These are phyloP conservation scores for Westerdykella sp. DNA, from an alignment of 2,329 filamentous ascomycete species.

Conservation along the genomic window DNA sequence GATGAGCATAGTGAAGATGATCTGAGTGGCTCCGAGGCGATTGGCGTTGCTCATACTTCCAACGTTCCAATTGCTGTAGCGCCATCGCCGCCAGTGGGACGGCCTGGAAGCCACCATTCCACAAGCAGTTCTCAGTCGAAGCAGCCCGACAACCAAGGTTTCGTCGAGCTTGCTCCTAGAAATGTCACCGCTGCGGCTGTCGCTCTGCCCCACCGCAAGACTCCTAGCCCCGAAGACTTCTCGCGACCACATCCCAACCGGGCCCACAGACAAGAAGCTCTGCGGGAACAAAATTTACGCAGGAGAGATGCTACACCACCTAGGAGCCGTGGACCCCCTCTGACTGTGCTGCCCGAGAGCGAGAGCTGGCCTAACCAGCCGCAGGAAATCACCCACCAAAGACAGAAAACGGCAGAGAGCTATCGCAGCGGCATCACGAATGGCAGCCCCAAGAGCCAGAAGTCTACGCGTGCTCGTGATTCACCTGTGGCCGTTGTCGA, in stretches of 20 bases:
- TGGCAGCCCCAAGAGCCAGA: conserved; percentile 15
- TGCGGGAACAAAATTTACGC: conserved; percentile 7
- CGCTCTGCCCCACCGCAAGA: conserved; percentile 15
- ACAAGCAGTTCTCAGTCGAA: conserved; percentile 5
- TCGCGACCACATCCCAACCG: background rate
- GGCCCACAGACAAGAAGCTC: background rate
- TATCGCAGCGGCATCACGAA: conserved; percentile 5
- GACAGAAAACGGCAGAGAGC: conserved; percentile 1
- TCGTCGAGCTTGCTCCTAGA: conserved; percentile 24
- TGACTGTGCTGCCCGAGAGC: conserved; percentile 27
- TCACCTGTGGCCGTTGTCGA: conserved; percentile 12
- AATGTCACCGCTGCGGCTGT: conserved; percentile 15
- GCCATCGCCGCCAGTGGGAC: conserved; percentile 21
- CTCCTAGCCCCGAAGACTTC: conserved; percentile 21
- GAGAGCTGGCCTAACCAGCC: conserved; percentile 13
- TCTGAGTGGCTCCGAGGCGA: conserved; percentile 21
- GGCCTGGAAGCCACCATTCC: conserved; percentile 8
- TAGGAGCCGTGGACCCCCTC: conserved; percentile 17
- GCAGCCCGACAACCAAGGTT: conserved; percentile 18
- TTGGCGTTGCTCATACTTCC: conserved; percentile 41
- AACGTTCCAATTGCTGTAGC: conserved; percentile 31
- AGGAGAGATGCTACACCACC: conserved; percentile 17
- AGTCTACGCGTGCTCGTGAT: conserved; percentile 16
- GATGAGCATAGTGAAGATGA: conserved; percentile 25
- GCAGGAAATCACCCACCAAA: conserved; percentile 4